A percentile compares a stretch with the other conserved stretches of the same genome.
Conservation (phyloP, 2,329 filamentous ascomycete genomes). For the Cercospora sp. region DNA sequence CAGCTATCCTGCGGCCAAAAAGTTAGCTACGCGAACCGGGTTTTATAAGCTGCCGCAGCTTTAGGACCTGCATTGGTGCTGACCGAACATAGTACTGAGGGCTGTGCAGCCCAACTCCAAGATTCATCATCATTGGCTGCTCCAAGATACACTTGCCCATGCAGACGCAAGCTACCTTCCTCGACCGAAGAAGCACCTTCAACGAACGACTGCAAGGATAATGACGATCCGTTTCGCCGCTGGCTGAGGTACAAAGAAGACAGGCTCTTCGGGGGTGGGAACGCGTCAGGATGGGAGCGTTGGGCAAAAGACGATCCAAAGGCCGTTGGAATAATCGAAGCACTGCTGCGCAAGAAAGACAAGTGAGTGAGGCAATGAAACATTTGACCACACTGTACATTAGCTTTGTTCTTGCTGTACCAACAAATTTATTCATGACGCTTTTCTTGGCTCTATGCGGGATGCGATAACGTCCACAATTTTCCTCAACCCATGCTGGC, state of each 20-base stretch:
- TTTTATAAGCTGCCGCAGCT: background rate
- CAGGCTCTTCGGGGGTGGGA: background rate
- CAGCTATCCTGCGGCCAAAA: background rate
- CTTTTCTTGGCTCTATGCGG: conserved; percentile 22
- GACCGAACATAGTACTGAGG: background rate
- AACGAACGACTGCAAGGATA: background rate
- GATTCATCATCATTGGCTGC: background rate
- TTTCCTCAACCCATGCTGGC: conserved; percentile 50
- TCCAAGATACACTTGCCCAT: background rate
- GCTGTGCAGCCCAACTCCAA: background rate
- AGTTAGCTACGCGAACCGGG: background rate
- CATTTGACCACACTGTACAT: background rate
- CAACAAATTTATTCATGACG: conserved; percentile 7
- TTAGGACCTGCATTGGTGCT: background rate
- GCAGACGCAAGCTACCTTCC: background rate
- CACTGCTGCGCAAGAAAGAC: background rate
- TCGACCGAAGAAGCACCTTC: background rate
- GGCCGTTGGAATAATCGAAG: background rate
- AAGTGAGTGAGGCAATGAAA: background rate
- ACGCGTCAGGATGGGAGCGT: background rate
- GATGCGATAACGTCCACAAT: conserved; percentile 41
- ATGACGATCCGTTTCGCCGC: background rate
- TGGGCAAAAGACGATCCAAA: background rate
- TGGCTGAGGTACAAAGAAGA: background rate
- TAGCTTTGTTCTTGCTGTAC: background rate